Conservation (phyloP, 2,329 filamentous ascomycete species). For the Teratosphaeria gauchensis region DNA sequence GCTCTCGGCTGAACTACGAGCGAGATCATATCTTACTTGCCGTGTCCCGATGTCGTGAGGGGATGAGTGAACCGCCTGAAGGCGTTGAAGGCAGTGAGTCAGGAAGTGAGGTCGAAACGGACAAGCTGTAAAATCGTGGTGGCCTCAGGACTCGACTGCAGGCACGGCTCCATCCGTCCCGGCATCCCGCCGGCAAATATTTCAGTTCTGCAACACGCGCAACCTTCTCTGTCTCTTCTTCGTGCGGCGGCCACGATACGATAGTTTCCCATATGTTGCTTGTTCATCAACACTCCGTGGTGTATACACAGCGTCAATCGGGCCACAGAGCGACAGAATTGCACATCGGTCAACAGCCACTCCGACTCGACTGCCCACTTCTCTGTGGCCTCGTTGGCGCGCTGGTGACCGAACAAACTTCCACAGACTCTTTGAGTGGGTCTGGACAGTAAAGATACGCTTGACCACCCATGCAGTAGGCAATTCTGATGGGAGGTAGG, state of each 20-base stretch:
- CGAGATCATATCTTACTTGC: neutral
- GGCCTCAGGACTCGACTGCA: neutral
- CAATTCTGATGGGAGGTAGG: slow-evolving; percentile 3
- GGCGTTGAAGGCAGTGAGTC: too few relatives aligned
- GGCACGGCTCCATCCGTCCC: neutral
- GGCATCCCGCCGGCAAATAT: neutral
- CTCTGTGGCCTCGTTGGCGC: slow-evolving; percentile 26
- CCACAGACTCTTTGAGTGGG: neutral
- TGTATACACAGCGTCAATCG: slow-evolving; percentile 25
- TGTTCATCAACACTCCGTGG: slow-evolving; percentile 16
- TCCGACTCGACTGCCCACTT: slow-evolving; percentile 23
- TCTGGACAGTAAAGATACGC: neutral
- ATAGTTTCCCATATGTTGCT: slow-evolving; percentile 26
- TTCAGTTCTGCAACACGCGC: slow-evolving; percentile 1
- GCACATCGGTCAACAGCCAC: slow-evolving; percentile 23
- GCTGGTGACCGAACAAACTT: slow-evolving; percentile 24
- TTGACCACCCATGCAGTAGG: neutral
- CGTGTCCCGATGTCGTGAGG: too few relatives aligned
- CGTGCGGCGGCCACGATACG: slow-evolving; percentile 25
- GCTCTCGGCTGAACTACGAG: neutral
- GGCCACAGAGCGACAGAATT: slow-evolving; percentile 27
- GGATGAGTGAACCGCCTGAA: too few relatives aligned
- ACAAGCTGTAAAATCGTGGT: neutral
- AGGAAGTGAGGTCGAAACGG: too few relatives aligned
- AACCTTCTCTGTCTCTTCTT: slow-evolving; percentile 18